Evolutionary conservation across 1,139 yeast genomes (phyloP).

Genomic region (Saccharomyces hybrid): DNA sequence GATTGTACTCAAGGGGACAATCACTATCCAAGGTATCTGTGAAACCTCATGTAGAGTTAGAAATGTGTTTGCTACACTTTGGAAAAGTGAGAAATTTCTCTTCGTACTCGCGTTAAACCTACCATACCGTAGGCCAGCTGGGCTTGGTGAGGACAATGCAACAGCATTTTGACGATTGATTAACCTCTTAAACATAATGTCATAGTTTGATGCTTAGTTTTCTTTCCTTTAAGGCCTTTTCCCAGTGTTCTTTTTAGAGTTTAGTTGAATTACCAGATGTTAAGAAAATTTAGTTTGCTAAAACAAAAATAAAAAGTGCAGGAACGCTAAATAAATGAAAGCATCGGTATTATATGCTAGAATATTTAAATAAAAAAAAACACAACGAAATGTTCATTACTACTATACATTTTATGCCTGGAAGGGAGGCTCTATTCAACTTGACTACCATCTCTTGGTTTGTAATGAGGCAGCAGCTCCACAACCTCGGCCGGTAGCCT

Average conservation of each 20-base stretch:
- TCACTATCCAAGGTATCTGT: slow-evolving; percentile 75
- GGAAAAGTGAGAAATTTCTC: slow-evolving; percentile 16
- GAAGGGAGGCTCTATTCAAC: slow-evolving; percentile 46
- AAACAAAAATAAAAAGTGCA: neutral
- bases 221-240: neutral
- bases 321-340: neutral
- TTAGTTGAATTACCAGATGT: neutral
- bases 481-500: slow-evolving; percentile 81
- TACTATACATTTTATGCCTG: slow-evolving; percentile 1
- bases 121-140: neutral
- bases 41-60: slow-evolving; percentile 42
- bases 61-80: slow-evolving; percentile 21
- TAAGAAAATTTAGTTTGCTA: neutral
- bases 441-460: slow-evolving; percentile 96
- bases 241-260: neutral
- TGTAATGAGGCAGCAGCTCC: slow-evolving; percentile 65
- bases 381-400: neutral
- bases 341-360: neutral
- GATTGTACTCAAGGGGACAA: slow-evolving; percentile 70
- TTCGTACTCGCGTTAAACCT: neutral
- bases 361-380: neutral
- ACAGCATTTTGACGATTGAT: neutral
- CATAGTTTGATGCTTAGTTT: neutral
- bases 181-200: neutral
- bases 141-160: neutral